Evolutionary conservation across 1,284 basidiomycete genomes (phyloP).

Genomic region (Fomitopsis betulina): DNA sequence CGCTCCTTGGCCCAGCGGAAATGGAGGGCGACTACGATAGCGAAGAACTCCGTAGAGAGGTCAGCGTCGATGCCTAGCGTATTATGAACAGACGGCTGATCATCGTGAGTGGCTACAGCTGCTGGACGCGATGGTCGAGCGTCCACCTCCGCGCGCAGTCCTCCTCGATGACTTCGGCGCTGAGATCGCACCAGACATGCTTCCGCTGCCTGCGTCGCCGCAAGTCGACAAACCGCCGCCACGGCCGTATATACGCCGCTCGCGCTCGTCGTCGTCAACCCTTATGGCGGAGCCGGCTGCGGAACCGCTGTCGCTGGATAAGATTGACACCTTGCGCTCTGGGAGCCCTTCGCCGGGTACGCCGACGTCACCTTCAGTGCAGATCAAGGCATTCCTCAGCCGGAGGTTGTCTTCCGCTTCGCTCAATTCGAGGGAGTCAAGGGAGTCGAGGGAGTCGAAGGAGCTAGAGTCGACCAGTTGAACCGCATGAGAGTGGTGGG

Average conservation of each 20-base stretch:
- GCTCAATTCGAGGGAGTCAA: constrained; percentile 12
- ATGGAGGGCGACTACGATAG: constrained; percentile 84
- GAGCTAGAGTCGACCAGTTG: not conserved
- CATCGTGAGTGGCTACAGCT: constrained; percentile 29
- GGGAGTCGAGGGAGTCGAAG: constrained; percentile 4
- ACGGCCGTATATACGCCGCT: constrained; percentile 52
- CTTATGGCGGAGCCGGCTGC: constrained; percentile 11
- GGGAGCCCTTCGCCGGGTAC: constrained; percentile 12
- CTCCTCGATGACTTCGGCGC: constrained; percentile 47
- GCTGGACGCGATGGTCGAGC: constrained; percentile 59
- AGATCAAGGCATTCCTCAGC: constrained; percentile 13
- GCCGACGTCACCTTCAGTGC: constrained; percentile 13
- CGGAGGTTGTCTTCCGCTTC: constrained; percentile 14
- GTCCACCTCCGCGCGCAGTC: constrained; percentile 53
- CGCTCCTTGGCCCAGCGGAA: constrained; percentile 76
- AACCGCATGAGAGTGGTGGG: not conserved
- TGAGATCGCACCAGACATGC: constrained; percentile 15
- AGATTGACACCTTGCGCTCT: constrained; percentile 8
- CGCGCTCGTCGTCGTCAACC: constrained; percentile 45
- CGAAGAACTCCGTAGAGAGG: constrained; percentile 80
- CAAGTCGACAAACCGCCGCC: constrained; percentile 40
- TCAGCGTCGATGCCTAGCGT: constrained; percentile 30
- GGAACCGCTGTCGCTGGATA: constrained; percentile 9
- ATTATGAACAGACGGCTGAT: not conserved
- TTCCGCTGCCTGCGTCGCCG: constrained; percentile 15